A percentile compares a stretch with the other conserved stretches of the same genome.
These are phyloP conservation scores for Ustilago vetiveriae DNA, from an alignment of 1,284 basidiomycete genomes.

Conservation along the genomic window DNA sequence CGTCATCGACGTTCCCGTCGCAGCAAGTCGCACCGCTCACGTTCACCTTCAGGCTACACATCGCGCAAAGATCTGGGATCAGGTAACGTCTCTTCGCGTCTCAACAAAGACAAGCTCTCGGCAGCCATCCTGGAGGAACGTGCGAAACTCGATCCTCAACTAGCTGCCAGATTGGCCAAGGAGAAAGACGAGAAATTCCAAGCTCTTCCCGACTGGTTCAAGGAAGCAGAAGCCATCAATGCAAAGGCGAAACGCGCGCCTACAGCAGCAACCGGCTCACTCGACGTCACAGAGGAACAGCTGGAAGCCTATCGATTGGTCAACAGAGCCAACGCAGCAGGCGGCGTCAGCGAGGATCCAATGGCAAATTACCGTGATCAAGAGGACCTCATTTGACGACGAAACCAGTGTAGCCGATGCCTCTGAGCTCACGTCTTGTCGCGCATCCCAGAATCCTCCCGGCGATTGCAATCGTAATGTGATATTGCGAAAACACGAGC, in stretches of 20 bases:
- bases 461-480: too few relatives aligned
- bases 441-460: too few relatives aligned
- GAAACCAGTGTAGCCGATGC: too few relatives aligned
- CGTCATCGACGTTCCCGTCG: background rate
- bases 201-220: constrained; percentile 51
- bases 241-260: constrained; percentile 42
- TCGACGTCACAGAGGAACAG: constrained; percentile 91
- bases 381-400: too few relatives aligned
- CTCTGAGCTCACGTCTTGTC: too few relatives aligned
- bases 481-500: background rate
- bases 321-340: constrained; percentile 67
- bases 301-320: constrained; percentile 85
- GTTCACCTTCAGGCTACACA: background rate
- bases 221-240: constrained; percentile 47
- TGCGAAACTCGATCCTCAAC: constrained; percentile 19
- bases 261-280: constrained; percentile 69
- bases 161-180: constrained; percentile 16
- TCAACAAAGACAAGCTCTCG: constrained; percentile 34
- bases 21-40: background rate
- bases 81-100: constrained; percentile 13
- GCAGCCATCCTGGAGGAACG: constrained; percentile 37
- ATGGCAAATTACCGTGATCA: constrained; percentile 85
- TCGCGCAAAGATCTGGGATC: constrained; percentile 8
- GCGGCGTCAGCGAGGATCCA: constrained; percentile 77
- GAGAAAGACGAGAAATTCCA: constrained; percentile 3